phyloP scores from a whole-genome alignment of 2,329 filamentous ascomycete species.

The Cercospora canescens region DNA sequence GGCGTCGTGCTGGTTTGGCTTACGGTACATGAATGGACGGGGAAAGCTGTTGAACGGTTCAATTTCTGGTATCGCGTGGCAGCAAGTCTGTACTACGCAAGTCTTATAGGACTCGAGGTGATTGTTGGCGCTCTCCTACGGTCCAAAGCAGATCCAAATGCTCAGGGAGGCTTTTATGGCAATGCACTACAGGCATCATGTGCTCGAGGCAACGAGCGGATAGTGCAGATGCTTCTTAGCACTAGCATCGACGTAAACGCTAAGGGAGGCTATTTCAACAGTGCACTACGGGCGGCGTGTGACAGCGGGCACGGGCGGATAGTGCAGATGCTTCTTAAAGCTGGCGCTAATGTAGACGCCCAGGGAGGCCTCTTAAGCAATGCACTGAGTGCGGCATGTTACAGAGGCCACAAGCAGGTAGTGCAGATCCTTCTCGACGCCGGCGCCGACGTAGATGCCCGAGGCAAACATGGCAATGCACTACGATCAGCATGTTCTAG shows the following conservation, averaged over 20 bases:
- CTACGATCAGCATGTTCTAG: conserved; percentile 15
- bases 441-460: conserved; percentile 20
- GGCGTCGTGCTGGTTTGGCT: background rate
- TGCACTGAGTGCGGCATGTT: conserved; percentile 19
- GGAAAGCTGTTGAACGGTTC: background rate
- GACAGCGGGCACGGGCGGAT: conserved; percentile 9
- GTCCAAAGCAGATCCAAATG: conserved; percentile 19
- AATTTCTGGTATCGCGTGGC: background rate
- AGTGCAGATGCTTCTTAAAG: no score
- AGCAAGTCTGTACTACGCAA: background rate
- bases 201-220: background rate
- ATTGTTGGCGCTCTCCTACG: background rate
- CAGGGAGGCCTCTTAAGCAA: conserved; percentile 13
- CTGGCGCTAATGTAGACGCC: conserved; percentile 20
- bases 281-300: conserved; percentile 15
- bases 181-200: conserved; percentile 20
- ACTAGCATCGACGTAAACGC: conserved; percentile 22
- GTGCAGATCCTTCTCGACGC: no score
- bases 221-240: conserved; percentile 9
- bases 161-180: conserved; percentile 15
- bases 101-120: background rate
- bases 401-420: background rate
- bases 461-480: conserved; percentile 17
- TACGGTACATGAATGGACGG: background rate
- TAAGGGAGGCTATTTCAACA: conserved; percentile 18